phyloP scores from a whole-genome alignment of 2,329 filamentous ascomycete species.

The Zarea fungicola region DNA sequence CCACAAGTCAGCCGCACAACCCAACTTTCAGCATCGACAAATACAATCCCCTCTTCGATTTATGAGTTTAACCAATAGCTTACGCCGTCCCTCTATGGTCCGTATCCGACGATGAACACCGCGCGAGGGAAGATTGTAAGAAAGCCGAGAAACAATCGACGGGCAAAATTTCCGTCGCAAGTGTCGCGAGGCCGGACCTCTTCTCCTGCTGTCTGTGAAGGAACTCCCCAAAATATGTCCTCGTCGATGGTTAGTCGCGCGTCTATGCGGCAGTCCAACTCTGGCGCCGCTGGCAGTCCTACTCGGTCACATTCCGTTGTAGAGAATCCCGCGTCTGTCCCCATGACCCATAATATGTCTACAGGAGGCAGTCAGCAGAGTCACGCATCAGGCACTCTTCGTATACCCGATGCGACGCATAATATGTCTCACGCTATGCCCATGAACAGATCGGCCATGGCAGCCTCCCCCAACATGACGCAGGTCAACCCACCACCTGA shows the following conservation, averaged over 20 bases:
- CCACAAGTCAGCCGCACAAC: slow-evolving; percentile 62
- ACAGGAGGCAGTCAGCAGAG: slow-evolving; percentile 62
- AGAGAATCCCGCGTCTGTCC: slow-evolving; percentile 54
- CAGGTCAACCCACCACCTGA: slow-evolving; percentile 57
- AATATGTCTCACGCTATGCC: slow-evolving; percentile 57
- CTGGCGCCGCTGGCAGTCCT: slow-evolving; percentile 64
- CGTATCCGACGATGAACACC: slow-evolving; percentile 60
- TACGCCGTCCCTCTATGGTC: slow-evolving; percentile 80
- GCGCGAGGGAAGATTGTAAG: slow-evolving; percentile 30
- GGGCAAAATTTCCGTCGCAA: slow-evolving; percentile 47
- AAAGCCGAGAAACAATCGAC: slow-evolving; percentile 30
- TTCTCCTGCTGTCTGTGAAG: slow-evolving; percentile 62
- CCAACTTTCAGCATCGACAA: slow-evolving; percentile 56
- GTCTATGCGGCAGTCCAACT: slow-evolving; percentile 60
- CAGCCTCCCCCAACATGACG: slow-evolving; percentile 55
- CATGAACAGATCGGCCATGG: slow-evolving; percentile 45
- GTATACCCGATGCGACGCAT: slow-evolving; percentile 56
- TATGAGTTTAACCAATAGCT: slow-evolving; percentile 89
- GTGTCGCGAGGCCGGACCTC: slow-evolving; percentile 56
- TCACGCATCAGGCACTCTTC: slow-evolving; percentile 57
- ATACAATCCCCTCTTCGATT: slow-evolving; percentile 70
- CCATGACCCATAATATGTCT: slow-evolving; percentile 59
- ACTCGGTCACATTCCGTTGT: slow-evolving; percentile 63
- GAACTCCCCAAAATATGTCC: slow-evolving; percentile 59
- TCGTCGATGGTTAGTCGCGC: slow-evolving; percentile 59